Evolutionary conservation across 129 eudicot species (phyloP), one percentile per base, ranked within the genome.

Genomic region (Tagetes patula): DNA sequence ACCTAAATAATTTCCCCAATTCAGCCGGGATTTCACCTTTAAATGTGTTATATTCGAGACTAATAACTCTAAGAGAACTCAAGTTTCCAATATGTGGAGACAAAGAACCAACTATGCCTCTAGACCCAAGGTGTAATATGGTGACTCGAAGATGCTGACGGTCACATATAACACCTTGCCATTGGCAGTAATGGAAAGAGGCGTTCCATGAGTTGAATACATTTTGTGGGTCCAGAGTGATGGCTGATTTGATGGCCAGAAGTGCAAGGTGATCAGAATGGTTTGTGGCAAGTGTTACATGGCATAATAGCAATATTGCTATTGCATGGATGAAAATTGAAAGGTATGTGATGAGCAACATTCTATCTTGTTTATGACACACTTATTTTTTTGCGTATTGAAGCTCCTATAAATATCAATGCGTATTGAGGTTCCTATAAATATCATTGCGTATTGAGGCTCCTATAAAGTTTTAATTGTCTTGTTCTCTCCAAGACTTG

Each of bases 81-180:
- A 86, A 61, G 77, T 86, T 86, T 31, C 90, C 90, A 58, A 83
- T 74, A 5, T 73, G 70, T 2, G 90, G 83, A 6, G 90, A 80
- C 32, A 83, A 46, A 9, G 84, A 27, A n/a, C 85, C 87, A 8
- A 6, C 77, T 32, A 78, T 39, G 59, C 67, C 68, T 73, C 41
- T 62, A 11, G 78, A 41, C 0, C 53, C 54, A 37, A 74, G 80
- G 75, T 77, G 71, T 32, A 86, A 36, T 43, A 0, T 14, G 14
- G 75, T 72, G 49, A 83, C 84, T 53, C 85, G 75, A 3, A 27
- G 77, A 46, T 81, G 85, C 33, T 55, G 42, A 38, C 71, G 65
- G 39, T 75, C 79, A 80, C 83, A 80, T 30, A 75, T 74, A 61
- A 80, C 79, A 67, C 83, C 83, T 67, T 58, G 8, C 80, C 83